Evolutionary conservation across 2,329 filamentous ascomycete genomes (phyloP), one percentile per base, ranked within the genome.

Genomic region (Claviceps pazoutovae): DNA sequence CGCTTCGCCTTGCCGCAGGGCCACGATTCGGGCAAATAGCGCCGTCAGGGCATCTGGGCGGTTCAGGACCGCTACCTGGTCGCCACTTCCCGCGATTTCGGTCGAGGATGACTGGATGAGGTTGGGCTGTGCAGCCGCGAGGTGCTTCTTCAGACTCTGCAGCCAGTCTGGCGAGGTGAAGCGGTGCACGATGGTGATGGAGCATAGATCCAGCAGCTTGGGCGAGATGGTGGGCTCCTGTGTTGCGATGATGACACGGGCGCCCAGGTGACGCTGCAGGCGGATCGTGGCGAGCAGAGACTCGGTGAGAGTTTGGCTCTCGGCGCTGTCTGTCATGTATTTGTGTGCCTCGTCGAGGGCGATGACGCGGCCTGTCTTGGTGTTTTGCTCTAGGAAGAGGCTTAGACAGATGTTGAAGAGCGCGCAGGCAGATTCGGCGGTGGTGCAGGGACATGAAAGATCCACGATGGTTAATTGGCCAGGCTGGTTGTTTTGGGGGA

Each of bases 321-420:
- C 79, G 0, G 71, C 63, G 0, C 75, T 74, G 7, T 59, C 56
- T 13, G 73, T 76, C 74, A 88, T 80, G 61, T 82, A 88, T 67
- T 89, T 89, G 61, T 93, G 86, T 0, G 86, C 86, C 61, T 91
- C 85, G 55, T 91, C 86, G 0, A 90, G 69, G 0, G 83, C 84
- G 14, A 90, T 66, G 39, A 89, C 70, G 4, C 80, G 74, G 0
- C 83, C 79, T 0, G 73, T 60, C 0, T 51, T 34, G 6, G 36
- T 26, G 3, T 54, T 46, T 46, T 78, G 71, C 53, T 83, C 76
- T 0, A 87, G 64, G 59, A 87, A 88, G 0, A 86, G 66, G 2
- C 73, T 73, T 1, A 91, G 69, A 19, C 79, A 84, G 42, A 89
- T 83, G 50, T 84, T 82, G 64, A 91, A 91, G 0, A 91, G 68